A percentile compares a stretch with the other conserved stretches of the same genome.
phyloP scores from a whole-genome alignment of 306 rosid genomes.

The Quercus agrifolia region DNA sequence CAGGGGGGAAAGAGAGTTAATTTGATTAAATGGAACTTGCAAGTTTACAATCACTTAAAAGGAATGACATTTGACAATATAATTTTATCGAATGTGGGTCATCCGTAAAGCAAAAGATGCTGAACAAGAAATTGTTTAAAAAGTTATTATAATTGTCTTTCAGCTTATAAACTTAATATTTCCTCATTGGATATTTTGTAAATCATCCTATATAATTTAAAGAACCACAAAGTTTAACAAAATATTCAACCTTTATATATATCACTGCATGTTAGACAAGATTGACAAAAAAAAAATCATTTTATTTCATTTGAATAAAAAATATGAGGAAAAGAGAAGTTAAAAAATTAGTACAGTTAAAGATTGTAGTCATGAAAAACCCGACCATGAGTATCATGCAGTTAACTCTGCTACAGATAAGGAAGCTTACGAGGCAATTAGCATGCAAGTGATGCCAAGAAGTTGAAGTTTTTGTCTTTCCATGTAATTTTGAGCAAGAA shows the following conservation, averaged over 20 bases:
- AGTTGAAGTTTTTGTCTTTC: constrained; percentile 81
- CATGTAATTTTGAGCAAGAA: constrained; percentile 66
- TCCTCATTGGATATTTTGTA: background rate
- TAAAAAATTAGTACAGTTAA: background rate
- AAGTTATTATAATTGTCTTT: background rate
- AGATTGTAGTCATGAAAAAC: background rate
- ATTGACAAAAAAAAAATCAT: background rate
- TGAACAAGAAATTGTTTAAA: background rate
- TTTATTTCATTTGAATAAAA: background rate
- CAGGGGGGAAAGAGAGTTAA: background rate
- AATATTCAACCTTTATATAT: background rate
- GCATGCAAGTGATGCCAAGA: constrained; percentile 93
- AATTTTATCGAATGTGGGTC: background rate
- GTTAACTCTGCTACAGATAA: constrained; percentile 17
- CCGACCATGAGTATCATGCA: background rate
- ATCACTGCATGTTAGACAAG: background rate
- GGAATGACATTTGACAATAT: background rate
- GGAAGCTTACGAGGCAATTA: constrained; percentile 85
- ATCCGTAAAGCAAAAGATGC: background rate
- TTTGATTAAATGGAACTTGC: background rate
- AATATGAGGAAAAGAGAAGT: background rate
- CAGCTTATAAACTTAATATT: background rate
- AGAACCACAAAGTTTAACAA: background rate
- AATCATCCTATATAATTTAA: background rate
- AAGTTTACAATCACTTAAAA: background rate